These are phyloP conservation scores for Helenozyma rhizophorensis DNA, from an alignment of 805 yeast species.

Conservation along the genomic window DNA sequence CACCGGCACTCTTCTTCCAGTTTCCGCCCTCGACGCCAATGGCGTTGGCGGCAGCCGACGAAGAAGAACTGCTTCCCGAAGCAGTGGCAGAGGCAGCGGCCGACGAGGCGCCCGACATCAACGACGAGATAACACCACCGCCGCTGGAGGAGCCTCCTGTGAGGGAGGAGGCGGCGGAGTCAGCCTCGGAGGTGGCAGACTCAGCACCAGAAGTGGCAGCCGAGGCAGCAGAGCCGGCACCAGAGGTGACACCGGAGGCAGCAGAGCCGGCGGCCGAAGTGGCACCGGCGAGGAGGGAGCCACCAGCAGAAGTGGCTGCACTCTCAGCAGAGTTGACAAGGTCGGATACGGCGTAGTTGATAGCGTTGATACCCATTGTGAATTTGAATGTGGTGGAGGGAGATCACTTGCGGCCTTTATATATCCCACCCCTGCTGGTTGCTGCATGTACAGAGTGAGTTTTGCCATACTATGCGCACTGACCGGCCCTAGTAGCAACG, in stretches of 20 bases:
- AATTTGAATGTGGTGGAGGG: background rate
- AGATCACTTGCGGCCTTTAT: background rate
- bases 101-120: slow-evolving; percentile 3
- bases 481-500: background rate
- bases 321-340: slow-evolving; percentile 4
- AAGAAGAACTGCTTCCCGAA: slow-evolving; percentile 11
- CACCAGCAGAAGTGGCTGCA: slow-evolving; percentile 1
- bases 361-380: slow-evolving; percentile 27
- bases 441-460: slow-evolving; percentile 5
- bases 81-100: no score
- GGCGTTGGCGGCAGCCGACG: slow-evolving; percentile 15
- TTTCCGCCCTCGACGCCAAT: slow-evolving; percentile 19
- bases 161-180: slow-evolving; percentile 2
- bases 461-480: background rate
- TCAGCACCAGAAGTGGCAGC: no score
- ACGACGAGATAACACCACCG: slow-evolving; percentile 3
- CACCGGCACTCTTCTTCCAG: slow-evolving; percentile 36
- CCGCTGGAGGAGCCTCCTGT: slow-evolving; percentile 3
- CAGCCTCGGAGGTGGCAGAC: slow-evolving; percentile 10
- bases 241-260: slow-evolving; percentile 4
- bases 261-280: slow-evolving; percentile 12
- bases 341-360: slow-evolving; percentile 23
- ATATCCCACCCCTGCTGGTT: slow-evolving; percentile 20
- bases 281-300: slow-evolving; percentile 8
- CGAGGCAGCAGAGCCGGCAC: slow-evolving; percentile 6